Evolutionary conservation across 371 early-diverging fungal genomes (phyloP).

Genomic region (Haplosporangium sp.): DNA sequence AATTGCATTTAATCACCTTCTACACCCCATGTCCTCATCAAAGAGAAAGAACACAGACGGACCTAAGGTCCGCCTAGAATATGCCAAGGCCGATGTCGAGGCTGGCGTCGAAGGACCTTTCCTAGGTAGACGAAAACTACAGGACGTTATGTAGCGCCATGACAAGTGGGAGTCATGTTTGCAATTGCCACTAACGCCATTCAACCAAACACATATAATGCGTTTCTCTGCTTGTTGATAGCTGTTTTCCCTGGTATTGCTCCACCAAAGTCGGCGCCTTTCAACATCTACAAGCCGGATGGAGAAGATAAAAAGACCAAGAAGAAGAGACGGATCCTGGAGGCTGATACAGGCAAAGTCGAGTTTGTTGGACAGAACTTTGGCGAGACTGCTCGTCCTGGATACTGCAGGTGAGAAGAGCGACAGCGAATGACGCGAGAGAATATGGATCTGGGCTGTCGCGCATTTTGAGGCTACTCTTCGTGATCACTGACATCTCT

Average conservation of each 20-base stretch:
- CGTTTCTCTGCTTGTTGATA: neutral
- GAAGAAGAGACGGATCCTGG: constrained; percentile 60
- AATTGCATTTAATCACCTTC: neutral
- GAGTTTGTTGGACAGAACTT: constrained; percentile 77
- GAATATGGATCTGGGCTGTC: neutral
- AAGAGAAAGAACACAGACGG: constrained; percentile 43
- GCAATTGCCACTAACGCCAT: too few relatives aligned
- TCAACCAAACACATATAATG: too few relatives aligned
- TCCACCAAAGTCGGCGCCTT: constrained; percentile 56
- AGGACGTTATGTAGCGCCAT: neutral
- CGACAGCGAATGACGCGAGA: neutral
- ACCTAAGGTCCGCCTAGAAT: constrained; percentile 31
- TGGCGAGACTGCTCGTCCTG: constrained; percentile 63
- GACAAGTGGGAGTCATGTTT: too few relatives aligned
- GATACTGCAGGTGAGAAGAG: constrained; percentile 62
- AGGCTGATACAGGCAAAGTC: constrained; percentile 79
- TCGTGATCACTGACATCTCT: neutral
- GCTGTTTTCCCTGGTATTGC: constrained; percentile 59
- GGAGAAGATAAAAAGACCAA: constrained; percentile 52
- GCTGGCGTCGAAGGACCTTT: constrained; percentile 48
- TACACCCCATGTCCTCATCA: constrained; percentile 32
- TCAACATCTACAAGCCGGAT: constrained; percentile 57
- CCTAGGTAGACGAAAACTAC: constrained; percentile 27
- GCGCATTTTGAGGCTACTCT: neutral
- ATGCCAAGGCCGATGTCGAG: constrained; percentile 40